Base-by-base conservation (phyloP, 2,329 filamentous ascomycete species). In the Colletotrichum sp. region DNA sequence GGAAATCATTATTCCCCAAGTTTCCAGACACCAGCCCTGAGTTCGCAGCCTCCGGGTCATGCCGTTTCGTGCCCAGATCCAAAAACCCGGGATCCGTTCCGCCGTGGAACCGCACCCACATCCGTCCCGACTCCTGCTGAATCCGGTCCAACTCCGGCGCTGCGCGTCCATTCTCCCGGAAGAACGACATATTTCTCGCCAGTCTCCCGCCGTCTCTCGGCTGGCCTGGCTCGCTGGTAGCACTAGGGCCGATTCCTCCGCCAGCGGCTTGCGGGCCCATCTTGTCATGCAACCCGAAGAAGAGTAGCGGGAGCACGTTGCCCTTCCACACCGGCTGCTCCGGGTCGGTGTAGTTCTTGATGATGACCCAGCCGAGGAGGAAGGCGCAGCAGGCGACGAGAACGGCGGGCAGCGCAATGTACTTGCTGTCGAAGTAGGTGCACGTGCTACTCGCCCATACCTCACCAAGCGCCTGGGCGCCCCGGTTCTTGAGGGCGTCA, bases 321-420 rank as follows among this genome's bases (percentile, higher is more conserved):
- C 73, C 73, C 57, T 75, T 75, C 73, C 73, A 75, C 9, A 75
- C 69, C 6, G 73, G 73, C 16, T 75, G 73, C 34, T 72, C 73
- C 16, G 73, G 73, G 27, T 75, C 69, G n/a, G 25, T 44, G 39
- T 75, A 68, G 39, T 75, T 75, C 16, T 63, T 72, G n/a, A 67
- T 13, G 11, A 75, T 68, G 55, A 75, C 61, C 63, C 69, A 68
- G 28, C 36, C 72, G 15, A 75, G 39, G 7, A 75, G 63, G 3
- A 68, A n/a, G 19, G 63, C 69, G 55, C 73, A 75, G 22, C 39
- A 19, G 25, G 25, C 39, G 15, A 75, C 69, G 25, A 75, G 25
- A 0, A 66, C 13, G n/a, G n/a, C 30, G 5, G 73, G 73, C n/a
- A 75, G 22, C 0, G 69, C 69, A 5, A 75, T 63, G n/a, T 73